phyloP scores from a whole-genome alignment of 1,284 basidiomycete genomes.

The Leucoagaricus sp. region DNA sequence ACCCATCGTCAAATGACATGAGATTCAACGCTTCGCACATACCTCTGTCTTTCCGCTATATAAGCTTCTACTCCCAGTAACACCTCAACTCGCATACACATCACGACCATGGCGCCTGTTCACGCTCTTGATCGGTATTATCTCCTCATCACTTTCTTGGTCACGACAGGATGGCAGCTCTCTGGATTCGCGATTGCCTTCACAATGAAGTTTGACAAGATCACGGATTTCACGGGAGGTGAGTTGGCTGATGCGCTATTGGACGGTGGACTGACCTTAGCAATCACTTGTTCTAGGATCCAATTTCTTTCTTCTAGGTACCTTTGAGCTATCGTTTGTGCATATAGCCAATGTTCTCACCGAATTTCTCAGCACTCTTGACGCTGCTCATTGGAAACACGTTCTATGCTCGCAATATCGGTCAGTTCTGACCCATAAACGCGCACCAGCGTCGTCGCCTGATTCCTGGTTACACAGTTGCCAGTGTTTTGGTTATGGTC shows the following conservation, averaged over 20 bases:
- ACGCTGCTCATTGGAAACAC: conserved; percentile 55
- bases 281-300: conserved; percentile 42
- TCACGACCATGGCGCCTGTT: conserved; percentile 40
- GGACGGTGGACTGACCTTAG: neutral
- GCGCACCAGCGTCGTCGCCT: neutral
- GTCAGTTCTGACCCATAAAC: conserved; percentile 19
- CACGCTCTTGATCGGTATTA: conserved; percentile 67
- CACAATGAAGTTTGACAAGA: conserved; percentile 74
- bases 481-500: conserved; percentile 60
- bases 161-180: conserved; percentile 69
- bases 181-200: conserved; percentile 70
- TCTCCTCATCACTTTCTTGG: conserved; percentile 64
- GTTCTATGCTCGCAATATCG: conserved; percentile 62
- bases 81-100: neutral
- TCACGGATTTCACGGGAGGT: conserved; percentile 70
- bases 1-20: too few relatives aligned
- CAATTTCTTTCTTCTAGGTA: conserved; percentile 68
- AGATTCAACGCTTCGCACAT: neutral
- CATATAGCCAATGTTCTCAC: neutral
- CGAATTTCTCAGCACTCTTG: conserved; percentile 42
- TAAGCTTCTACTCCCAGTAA: neutral
- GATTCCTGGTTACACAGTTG: conserved; percentile 29
- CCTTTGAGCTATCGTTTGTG: neutral
- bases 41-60: neutral
- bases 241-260: conserved; percentile 12